Percentiles rank a stretch among this genome's conserved stretches.
phyloP scores from a whole-genome alignment of 805 yeast genomes.

The Wickerhamomyces kurtzmanii region DNA sequence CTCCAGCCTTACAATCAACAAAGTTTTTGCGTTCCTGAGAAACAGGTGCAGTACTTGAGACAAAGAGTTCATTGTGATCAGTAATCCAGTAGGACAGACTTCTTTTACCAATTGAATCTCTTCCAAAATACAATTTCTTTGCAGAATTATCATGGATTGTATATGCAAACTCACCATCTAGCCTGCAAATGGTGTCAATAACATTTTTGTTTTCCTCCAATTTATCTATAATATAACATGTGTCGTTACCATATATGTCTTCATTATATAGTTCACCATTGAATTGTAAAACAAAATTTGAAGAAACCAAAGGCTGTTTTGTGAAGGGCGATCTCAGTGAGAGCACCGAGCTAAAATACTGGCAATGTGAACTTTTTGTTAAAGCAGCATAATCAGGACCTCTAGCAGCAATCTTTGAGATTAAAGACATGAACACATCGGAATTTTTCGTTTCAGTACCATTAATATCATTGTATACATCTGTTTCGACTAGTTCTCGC shows the following conservation, averaged over 20 bases:
- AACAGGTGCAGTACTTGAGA: slow-evolving; percentile 40
- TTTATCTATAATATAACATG: slow-evolving; percentile 35
- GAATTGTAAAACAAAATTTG: slow-evolving; percentile 50
- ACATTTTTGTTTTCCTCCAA: slow-evolving; percentile 27
- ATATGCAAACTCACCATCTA: slow-evolving; percentile 83
- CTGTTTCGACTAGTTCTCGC: too few relatives aligned
- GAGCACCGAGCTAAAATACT: slow-evolving; percentile 47
- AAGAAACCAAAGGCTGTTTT: slow-evolving; percentile 49
- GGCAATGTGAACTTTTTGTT: slow-evolving; percentile 5
- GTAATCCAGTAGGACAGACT: slow-evolving; percentile 44
- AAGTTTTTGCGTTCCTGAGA: slow-evolving; percentile 21
- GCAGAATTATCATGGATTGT: slow-evolving; percentile 31
- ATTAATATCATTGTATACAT: slow-evolving; percentile 1
- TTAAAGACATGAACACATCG: slow-evolving; percentile 21
- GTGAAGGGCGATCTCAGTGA: slow-evolving; percentile 76
- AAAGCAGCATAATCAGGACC: slow-evolving; percentile 53
- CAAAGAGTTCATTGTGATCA: slow-evolving; percentile 23
- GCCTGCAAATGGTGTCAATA: slow-evolving; percentile 24
- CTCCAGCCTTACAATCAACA: slow-evolving; percentile 46
- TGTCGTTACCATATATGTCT: slow-evolving; percentile 54
- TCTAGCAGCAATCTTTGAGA: slow-evolving; percentile 39
- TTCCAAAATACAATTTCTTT: slow-evolving; percentile 56
- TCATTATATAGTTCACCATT: slow-evolving; percentile 84
- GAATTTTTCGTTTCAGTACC: slow-evolving; percentile 1
- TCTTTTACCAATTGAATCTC: slow-evolving; percentile 77